Evolutionary conservation across 1,139 yeast species (phyloP), one percentile per base, ranked within the genome.

Genomic region (Debaryomyces coudertii): DNA sequence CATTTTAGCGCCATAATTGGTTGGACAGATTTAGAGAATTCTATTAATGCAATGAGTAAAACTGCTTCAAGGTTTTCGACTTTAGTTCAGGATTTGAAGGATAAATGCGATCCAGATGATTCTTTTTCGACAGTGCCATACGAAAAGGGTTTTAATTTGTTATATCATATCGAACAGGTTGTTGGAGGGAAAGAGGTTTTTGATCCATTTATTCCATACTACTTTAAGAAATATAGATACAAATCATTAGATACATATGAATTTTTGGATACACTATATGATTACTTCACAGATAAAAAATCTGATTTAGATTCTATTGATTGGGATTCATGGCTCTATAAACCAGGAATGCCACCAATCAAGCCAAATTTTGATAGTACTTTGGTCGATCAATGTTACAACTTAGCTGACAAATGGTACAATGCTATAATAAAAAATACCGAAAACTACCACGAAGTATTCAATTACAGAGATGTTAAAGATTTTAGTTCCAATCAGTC

Each of bases 81-180:
- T 43, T 74, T 90, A 53, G 83, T 87, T 20, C 92, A 87, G 58
- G 76, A 87, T 62, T 75, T 89, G 56, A 76, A 83, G 57, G 80
- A 77, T 56, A 79, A 78, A 44, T 65, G 73, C 43, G 96, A 89
- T 62, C 97, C 97, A 12, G 97, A 90, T 66, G 96, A 89, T 57
- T 85, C 95, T 0, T 90, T 89, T 65, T 84, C 92, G 30, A 77
- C 87, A 5, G 96, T 89, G 36, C 97, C 97, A 1, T 90, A 90
- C 66, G 97, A 90, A 63, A 90, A 89, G 68, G 97, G 97, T 3
- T 87, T 85, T 60, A 88, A 86, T 58, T 76, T 90, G 58, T 73
- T 90, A 52, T 88, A 82, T 68, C 80, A 81, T 55, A 73, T 90
- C 45, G 97, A 90, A 66, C 77, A 73, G 45, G 68, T 77, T 14